These are phyloP conservation scores for Colletotrichum brevisporum DNA, from an alignment of 2,329 filamentous ascomycete genomes.

Conservation along the genomic window DNA sequence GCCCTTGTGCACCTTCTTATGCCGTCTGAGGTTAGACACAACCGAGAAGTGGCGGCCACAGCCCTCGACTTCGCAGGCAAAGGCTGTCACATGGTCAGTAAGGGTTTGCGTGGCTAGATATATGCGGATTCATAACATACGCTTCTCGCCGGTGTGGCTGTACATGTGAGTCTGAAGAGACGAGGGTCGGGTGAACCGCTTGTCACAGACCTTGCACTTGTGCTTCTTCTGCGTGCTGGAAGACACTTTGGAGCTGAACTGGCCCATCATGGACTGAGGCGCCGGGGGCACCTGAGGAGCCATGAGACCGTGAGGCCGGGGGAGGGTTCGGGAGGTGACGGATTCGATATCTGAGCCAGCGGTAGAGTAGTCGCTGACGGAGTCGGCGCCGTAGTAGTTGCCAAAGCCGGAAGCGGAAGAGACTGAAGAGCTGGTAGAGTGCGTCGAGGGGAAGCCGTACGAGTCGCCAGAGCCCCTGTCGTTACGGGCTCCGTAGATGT, in stretches of 20 bases:
- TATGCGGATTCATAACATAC: constrained; percentile 71
- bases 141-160: constrained; percentile 97
- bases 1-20: constrained; percentile 96
- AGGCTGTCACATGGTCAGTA: constrained; percentile 70
- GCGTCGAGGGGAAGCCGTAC: constrained; percentile 89
- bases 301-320: constrained; percentile 78
- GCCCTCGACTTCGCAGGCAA: constrained; percentile 92
- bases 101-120: background rate
- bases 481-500: constrained; percentile 83
- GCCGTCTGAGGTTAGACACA: constrained; percentile 93
- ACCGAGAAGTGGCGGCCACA: constrained; percentile 98
- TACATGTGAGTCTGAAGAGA: constrained; percentile 99
- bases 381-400: constrained; percentile 86
- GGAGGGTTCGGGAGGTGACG: constrained; percentile 84
- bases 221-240: constrained; percentile 99
- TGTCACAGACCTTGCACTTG: constrained; percentile 99
- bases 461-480: constrained; percentile 84
- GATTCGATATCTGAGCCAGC: constrained; percentile 89
- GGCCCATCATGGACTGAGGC: constrained; percentile 97
- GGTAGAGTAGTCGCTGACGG: constrained; percentile 94
- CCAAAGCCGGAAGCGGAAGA: constrained; percentile 94
- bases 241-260: constrained; percentile 96
- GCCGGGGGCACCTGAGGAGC: constrained; percentile 80
- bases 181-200: constrained; percentile 94
- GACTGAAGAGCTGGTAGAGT: constrained; percentile 90